Conservation (phyloP, 2,329 filamentous ascomycete species). For the Stachybotrys chartarum region DNA sequence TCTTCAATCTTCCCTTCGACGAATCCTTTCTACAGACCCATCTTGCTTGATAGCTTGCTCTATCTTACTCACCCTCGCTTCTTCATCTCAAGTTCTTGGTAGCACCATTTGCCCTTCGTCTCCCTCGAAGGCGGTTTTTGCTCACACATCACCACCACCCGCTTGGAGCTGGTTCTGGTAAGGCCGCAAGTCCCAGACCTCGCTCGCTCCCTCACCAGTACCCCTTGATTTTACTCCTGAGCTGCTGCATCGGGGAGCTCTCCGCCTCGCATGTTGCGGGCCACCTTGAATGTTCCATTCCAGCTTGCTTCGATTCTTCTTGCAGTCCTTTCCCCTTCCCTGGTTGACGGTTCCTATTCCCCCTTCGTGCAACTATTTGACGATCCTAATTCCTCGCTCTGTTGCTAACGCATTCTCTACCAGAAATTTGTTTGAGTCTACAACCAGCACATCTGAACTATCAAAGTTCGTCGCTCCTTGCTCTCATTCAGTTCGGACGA, state of each 20-base stretch:
- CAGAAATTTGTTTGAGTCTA: constrained; percentile 8
- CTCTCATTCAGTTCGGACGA: neutral
- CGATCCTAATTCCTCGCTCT: neutral
- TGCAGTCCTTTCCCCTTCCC: no score
- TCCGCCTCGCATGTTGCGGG: no score
- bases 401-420: neutral
- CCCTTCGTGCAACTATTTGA: no score
- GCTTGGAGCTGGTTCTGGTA: constrained; percentile 16
- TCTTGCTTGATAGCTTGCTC: constrained; percentile 54
- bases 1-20: constrained; percentile 26
- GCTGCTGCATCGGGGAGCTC: no score
- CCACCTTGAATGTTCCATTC: no score
- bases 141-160: constrained; percentile 13
- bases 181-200: constrained; percentile 13
- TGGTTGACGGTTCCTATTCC: no score
- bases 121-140: constrained; percentile 21
- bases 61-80: constrained; percentile 54
- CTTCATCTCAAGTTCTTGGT: constrained; percentile 48
- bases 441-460: neutral
- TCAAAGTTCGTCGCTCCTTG: constrained; percentile 14
- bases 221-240: neutral
- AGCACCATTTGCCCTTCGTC: constrained; percentile 33
- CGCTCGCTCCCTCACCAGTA: neutral
- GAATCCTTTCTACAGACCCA: constrained; percentile 30
- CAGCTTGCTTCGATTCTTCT: no score